phyloP scores from a whole-genome alignment of 164 flowering plant genomes.

The Santalum album region DNA sequence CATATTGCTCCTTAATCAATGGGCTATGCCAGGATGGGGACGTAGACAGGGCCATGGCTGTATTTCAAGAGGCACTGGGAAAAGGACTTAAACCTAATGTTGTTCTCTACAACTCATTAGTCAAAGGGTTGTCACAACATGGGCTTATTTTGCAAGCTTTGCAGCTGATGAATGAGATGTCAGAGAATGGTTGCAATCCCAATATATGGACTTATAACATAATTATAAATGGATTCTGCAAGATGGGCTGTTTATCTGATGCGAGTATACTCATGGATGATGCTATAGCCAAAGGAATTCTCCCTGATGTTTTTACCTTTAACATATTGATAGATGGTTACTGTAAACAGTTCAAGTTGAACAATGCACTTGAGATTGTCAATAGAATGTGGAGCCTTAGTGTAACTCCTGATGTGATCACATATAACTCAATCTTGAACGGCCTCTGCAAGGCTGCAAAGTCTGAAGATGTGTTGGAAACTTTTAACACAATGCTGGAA shows the following conservation, averaged over 20 bases:
- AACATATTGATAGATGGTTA: slow-evolving; percentile 83
- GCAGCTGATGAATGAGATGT: slow-evolving; percentile 71
- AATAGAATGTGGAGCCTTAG: slow-evolving; percentile 61
- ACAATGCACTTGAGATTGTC: slow-evolving; percentile 48
- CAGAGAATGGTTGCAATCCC: slow-evolving; percentile 48
- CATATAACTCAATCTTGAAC: slow-evolving; percentile 68
- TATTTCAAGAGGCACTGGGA: slow-evolving; percentile 38
- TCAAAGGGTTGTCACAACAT: slow-evolving; percentile 65
- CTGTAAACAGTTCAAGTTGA: slow-evolving; percentile 56
- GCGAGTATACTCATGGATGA: slow-evolving; percentile 51
- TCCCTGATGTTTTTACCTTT: slow-evolving; percentile 81
- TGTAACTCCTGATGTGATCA: slow-evolving; percentile 70
- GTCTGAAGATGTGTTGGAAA: slow-evolving; percentile 52
- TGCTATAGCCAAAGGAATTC: slow-evolving; percentile 52
- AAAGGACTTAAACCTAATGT: slow-evolving; percentile 57
- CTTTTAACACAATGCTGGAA: slow-evolving; percentile 53
- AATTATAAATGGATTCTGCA: slow-evolving; percentile 75
- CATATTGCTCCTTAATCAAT: slow-evolving; percentile 61
- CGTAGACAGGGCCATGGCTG: slow-evolving; percentile 44
- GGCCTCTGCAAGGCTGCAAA: slow-evolving; percentile 81
- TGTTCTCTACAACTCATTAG: slow-evolving; percentile 55
- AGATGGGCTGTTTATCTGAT: slow-evolving; percentile 67
- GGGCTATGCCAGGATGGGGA: slow-evolving; percentile 72
- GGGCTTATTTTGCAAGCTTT: slow-evolving; percentile 70
- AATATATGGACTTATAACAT: slow-evolving; percentile 81